Percentiles rank a stretch among this genome's conserved stretches.
Evolutionary conservation across 1,284 basidiomycete genomes (phyloP).

Genomic region (Earliella scabrosa): DNA sequence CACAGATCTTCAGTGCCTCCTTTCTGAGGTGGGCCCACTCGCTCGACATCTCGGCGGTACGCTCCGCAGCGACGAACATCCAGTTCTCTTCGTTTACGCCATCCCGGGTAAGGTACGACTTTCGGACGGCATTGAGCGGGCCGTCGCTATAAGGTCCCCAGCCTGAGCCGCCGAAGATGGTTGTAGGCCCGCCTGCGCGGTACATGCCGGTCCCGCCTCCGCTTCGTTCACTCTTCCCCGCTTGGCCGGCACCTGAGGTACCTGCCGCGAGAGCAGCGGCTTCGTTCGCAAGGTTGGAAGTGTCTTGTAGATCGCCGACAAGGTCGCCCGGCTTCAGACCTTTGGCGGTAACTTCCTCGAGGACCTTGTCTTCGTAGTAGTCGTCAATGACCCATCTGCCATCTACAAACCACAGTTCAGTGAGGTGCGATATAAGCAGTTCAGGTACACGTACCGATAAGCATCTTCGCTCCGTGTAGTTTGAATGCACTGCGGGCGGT

Average conservation of each 20-base stretch:
- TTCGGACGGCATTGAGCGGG: conserved; percentile 77
- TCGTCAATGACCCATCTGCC: conserved; percentile 93
- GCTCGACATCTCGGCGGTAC: conserved; percentile 63
- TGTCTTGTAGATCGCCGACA: conserved; percentile 83
- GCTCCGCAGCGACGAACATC: conserved; percentile 80
- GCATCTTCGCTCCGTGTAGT: conserved; percentile 89
- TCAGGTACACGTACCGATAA: conserved; percentile 65
- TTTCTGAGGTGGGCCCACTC: conserved; percentile 67
- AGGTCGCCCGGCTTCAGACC: conserved; percentile 77
- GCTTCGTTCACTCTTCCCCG: conserved; percentile 39
- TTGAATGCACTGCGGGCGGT: conserved; percentile 94
- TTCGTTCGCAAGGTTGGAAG: conserved; percentile 51
- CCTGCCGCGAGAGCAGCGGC: conserved; percentile 47
- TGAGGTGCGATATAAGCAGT: neutral
- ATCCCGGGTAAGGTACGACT: conserved; percentile 69
- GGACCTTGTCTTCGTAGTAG: conserved; percentile 88
- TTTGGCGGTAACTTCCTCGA: conserved; percentile 70
- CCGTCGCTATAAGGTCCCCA: conserved; percentile 86
- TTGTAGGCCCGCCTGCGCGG: conserved; percentile 84
- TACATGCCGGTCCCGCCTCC: conserved; percentile 65
- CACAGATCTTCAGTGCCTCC: conserved; percentile 55
- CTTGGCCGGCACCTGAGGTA: conserved; percentile 43
- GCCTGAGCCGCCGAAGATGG: conserved; percentile 83
- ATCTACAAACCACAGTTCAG: conserved; percentile 48
- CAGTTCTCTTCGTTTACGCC: conserved; percentile 87